Conservation (phyloP, 345 rosid species). For the Pseudoturritis turrita region DNA sequence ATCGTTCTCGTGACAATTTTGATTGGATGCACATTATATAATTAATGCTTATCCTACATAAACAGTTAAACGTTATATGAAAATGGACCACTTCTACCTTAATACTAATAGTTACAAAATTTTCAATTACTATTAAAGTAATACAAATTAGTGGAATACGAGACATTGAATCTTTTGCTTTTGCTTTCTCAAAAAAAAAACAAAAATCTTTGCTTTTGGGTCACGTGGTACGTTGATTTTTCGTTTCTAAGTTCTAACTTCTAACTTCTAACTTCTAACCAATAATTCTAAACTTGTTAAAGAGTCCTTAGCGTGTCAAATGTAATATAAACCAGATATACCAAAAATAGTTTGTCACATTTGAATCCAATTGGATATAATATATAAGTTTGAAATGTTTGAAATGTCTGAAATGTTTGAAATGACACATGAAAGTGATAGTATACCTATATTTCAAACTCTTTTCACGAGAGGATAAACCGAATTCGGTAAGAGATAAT, state of each 20-base stretch:
- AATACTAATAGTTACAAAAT: not conserved
- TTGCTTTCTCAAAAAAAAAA: too few species aligned
- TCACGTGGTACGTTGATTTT: constrained; percentile 7
- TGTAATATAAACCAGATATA: not conserved
- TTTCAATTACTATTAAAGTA: not conserved
- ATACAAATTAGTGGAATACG: not conserved
- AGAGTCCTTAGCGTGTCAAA: not conserved
- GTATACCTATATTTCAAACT: not conserved
- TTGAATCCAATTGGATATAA: not conserved
- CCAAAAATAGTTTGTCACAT: not conserved
- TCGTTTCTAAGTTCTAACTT: not conserved
- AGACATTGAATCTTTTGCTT: not conserved
- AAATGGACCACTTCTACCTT: constrained; percentile 16
- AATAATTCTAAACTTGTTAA: not conserved
- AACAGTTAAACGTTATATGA: not conserved
- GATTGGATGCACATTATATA: not conserved
- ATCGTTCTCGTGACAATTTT: not conserved
- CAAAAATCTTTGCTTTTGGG: not conserved
- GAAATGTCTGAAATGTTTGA: not conserved
- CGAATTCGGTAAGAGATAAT: not conserved
- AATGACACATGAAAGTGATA: not conserved
- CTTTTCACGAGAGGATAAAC: not conserved
- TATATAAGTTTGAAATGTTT: not conserved
- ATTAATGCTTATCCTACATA: not conserved
- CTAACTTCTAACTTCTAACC: not conserved